Conservation (phyloP, 352 stramenopile genomes). For the Ophiocytium majus region DNA sequence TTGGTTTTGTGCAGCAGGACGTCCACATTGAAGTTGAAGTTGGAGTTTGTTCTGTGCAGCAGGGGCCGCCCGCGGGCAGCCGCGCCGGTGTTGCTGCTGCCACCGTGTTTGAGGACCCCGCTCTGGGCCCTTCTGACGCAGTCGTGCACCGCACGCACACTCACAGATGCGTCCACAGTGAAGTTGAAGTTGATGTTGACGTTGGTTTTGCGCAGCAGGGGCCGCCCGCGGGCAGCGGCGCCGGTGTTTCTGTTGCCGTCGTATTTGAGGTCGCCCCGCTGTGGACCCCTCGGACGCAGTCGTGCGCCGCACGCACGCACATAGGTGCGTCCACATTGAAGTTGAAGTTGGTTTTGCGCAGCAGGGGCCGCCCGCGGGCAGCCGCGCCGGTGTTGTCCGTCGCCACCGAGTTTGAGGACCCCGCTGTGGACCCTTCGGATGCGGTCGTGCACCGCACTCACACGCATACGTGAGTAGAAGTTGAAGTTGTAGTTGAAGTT, state of each 20-base stretch:
- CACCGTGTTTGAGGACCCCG: background rate
- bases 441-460: background rate
- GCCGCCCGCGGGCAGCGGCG: background rate
- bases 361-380: background rate
- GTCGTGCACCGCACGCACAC: background rate
- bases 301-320: background rate
- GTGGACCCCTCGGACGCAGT: background rate
- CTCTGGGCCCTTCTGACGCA: background rate
- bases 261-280: background rate
- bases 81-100: background rate
- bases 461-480: background rate
- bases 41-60: background rate
- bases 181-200: too few relatives aligned
- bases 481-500: too few relatives aligned
- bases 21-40: background rate
- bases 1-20: too few relatives aligned
- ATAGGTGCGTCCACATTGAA: constrained; percentile 4
- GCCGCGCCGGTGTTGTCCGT: background rate
- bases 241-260: background rate
- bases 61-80: background rate
- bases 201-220: too few relatives aligned
- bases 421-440: background rate
- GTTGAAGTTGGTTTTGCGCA: background rate
- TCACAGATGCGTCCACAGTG: background rate
- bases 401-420: background rate